phyloP scores from a whole-genome alignment of 495 filamentous ascomycete genomes.

The Daldinia vernicosa region DNA sequence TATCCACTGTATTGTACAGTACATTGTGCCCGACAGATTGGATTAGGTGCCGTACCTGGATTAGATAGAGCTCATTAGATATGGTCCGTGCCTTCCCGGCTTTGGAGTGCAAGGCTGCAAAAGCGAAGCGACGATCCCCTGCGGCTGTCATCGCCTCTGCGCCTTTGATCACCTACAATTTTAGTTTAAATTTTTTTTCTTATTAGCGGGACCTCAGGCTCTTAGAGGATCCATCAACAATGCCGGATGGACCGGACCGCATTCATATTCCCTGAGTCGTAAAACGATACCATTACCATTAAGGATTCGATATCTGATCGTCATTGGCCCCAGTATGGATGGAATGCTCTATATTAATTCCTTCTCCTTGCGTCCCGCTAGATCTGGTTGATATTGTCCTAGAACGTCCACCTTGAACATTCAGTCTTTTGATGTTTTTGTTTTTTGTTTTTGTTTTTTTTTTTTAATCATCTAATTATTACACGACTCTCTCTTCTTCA shows the following conservation, averaged over 20 bases:
- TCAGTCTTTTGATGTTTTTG: background rate
- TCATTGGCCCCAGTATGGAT: conserved; percentile 11
- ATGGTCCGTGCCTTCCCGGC: background rate
- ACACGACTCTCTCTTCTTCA: background rate
- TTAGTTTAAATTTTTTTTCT: conserved; percentile 6
- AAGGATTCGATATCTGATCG: conserved; percentile 19
- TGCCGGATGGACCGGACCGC: background rate
- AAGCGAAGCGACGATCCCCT: background rate
- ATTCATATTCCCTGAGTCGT: background rate
- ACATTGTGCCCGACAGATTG: conserved; percentile 1
- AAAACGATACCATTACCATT: background rate
- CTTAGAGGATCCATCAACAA: background rate
- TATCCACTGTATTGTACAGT: background rate
- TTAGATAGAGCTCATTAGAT: too few relatives aligned
- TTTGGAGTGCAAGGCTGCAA: conserved; percentile 9
- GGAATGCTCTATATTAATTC: too few relatives aligned
- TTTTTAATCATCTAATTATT: background rate
- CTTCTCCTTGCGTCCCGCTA: background rate
- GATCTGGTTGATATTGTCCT: background rate
- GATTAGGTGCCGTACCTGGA: background rate
- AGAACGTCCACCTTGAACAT: background rate
- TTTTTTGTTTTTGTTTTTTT: too few relatives aligned
- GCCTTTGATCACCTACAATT: background rate
- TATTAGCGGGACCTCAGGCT: conserved; percentile 5
- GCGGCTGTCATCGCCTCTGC: conserved; percentile 2